Evolutionary conservation across 139 green algal species (phyloP), one percentile per base, ranked within the genome.

Genomic region (Tetraselmis chui): DNA sequence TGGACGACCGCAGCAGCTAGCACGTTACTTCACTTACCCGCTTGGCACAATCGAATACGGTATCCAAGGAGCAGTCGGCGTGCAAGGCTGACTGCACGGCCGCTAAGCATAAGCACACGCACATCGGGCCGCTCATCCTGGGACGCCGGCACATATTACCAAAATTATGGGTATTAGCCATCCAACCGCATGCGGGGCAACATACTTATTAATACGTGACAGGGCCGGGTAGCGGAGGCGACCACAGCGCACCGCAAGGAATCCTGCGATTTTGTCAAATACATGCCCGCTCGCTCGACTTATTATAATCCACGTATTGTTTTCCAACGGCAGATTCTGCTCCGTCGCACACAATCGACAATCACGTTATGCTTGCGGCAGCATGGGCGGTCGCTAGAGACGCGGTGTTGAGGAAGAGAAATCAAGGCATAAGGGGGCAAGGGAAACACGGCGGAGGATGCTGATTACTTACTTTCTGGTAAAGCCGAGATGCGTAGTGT

Each of bases 81-180:
- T 24, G 78, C 78, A 23, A 31, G 28, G 31, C 31, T 27, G 31
- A 82, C 78, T 2, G 45, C 28, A 24, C 78, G 32, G 23, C 28
- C 28, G 78, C 31, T 76, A 23, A 82, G 78, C 24, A 74, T 29
- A 18, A 82, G 78, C 27, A 82, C 31, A 18, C 32, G 32, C 2
- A 82, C 78, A 31, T 82, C 78, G 31, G 30, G 30, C 29, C 78
- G 78, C 78, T 75, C 58, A 18, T 82, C 23, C 31, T 82, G 32
- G 26, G 76, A 29, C 2, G 31, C 28, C n/a, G 25, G 27, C 78
- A 76, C 28, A 5, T 67, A 23, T 22, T 22, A 75, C 23, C 23
- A 75, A 23, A 75, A 75, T 23, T n/a, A n/a, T n/a, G n/a, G n/a
- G n/a, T 75, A 22, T 23, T 75, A n/a, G 59, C 59, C 59, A 23